These are phyloP conservation scores for Trapa incisa DNA, from an alignment of 345 rosid species.

Conservation along the genomic window DNA sequence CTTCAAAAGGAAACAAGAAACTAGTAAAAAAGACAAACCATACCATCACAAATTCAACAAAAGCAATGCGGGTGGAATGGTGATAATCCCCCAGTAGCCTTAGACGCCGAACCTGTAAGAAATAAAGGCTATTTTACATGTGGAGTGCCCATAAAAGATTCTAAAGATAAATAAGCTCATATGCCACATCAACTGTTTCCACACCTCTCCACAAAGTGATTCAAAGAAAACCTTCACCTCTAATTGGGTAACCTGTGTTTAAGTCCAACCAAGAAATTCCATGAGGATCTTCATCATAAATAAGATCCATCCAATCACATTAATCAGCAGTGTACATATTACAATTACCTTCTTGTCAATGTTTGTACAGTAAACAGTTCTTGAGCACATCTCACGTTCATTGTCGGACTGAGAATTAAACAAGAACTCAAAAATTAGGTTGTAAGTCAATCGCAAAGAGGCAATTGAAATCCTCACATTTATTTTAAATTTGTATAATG, in stretches of 20 bases:
- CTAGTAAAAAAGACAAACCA: not conserved
- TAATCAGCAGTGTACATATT: not conserved
- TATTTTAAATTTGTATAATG: not conserved
- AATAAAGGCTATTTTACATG: not conserved
- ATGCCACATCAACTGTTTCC: constrained; percentile 1
- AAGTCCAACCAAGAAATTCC: constrained; percentile 10
- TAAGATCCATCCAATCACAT: not conserved
- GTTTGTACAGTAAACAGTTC: constrained; percentile 94
- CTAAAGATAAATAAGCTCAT: not conserved
- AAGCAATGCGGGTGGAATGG: constrained; percentile 87
- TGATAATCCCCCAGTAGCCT: constrained; percentile 91
- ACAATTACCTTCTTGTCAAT: constrained; percentile 74
- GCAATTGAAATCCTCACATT: not conserved
- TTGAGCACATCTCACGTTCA: constrained; percentile 94
- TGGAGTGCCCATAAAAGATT: not conserved
- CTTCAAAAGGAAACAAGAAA: not conserved
- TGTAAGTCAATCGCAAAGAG: not conserved
- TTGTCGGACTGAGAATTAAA: constrained; percentile 57
- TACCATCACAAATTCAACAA: constrained; percentile 84
- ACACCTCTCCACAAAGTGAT: constrained; percentile 82
- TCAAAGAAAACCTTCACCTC: constrained; percentile 82
- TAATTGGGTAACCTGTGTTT: constrained; percentile 57
- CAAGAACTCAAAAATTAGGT: not conserved
- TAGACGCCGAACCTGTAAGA: constrained; percentile 62
- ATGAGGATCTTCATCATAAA: not conserved